phyloP scores from a whole-genome alignment of 805 yeast species.

The Grigorovia jiainica region DNA sequence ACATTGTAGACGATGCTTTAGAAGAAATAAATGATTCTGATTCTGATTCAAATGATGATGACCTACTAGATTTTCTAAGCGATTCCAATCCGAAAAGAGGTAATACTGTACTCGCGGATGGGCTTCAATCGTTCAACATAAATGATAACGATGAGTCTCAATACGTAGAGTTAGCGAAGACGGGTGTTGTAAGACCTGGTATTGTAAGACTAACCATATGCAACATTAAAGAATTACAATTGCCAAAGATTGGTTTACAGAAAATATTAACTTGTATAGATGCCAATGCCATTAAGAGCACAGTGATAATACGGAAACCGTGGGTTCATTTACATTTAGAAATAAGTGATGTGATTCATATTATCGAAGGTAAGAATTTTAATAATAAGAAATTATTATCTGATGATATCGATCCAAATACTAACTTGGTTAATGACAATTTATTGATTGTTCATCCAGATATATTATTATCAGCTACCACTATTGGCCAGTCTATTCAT shows the following conservation, averaged over 20 bases:
- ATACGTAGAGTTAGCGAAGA: conserved; percentile 26
- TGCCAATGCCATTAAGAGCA: conserved; percentile 24
- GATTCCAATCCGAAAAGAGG: neutral
- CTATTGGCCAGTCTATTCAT: conserved; percentile 62
- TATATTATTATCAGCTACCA: conserved; percentile 67
- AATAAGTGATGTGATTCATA: conserved; percentile 50
- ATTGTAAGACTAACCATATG: conserved; percentile 30
- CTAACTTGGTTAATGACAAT: conserved; percentile 34
- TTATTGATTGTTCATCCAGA: conserved; percentile 83
- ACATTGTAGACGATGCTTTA: neutral
- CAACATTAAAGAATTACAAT: conserved; percentile 8
- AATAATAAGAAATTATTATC: conserved; percentile 23
- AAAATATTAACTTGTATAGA: conserved; percentile 45
- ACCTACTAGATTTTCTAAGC: conserved; percentile 14
- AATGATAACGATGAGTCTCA: neutral
- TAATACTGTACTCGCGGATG: neutral
- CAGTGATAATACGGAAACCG: conserved; percentile 51
- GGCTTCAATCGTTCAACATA: neutral
- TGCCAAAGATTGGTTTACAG: conserved; percentile 33
- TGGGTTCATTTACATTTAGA: conserved; percentile 44
- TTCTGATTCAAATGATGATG: conserved; percentile 12
- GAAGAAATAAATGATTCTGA: neutral
- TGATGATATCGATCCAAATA: conserved; percentile 21
- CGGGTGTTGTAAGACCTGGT: conserved; percentile 38
- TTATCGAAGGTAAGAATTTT: conserved; percentile 36